Base-by-base conservation (phyloP, 192 early-diverging fungal species). In the Nowakowskiella sp. region DNA sequence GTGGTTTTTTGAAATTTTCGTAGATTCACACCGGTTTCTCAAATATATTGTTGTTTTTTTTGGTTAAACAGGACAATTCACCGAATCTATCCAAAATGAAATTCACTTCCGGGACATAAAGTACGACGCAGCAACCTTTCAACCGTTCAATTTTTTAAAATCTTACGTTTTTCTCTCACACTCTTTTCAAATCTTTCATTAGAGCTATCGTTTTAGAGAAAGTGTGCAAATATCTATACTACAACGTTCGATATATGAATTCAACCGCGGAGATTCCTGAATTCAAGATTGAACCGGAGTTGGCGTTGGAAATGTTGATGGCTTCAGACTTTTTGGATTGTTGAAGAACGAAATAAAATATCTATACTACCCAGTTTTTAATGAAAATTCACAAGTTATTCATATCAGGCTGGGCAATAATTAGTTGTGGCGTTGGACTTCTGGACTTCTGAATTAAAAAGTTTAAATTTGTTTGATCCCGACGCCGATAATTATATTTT, bases 321-420 rank as follows among this genome's bases (percentile, higher is more conserved):
- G 91, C 89, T 16, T 87, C 93, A 0, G 92, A 99, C 64, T 99
- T 93, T 59, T 63, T 99, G 46, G 94, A 97, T 59, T 90, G 89
- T 70, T 87, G 47, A 63, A 13, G 53, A 53, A 10, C 58, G n/a
- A n/a, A n/a, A n/a, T n/a, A n/a, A n/a, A n/a, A n/a, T n/a, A n/a
- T n/a, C n/a, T n/a, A n/a, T n/a, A n/a, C n/a, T n/a, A n/a, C n/a
- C n/a, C n/a, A n/a, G n/a, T n/a, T n/a, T n/a, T n/a, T n/a, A n/a
- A n/a, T n/a, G n/a, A n/a, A n/a, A n/a, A n/a, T n/a, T n/a, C n/a
- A n/a, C n/a, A n/a, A n/a, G n/a, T n/a, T n/a, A n/a, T n/a, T n/a
- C n/a, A n/a, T n/a, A n/a, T n/a, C n/a, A n/a, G n/a, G n/a, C n/a
- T n/a, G n/a, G n/a, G n/a, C n/a, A n/a, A n/a, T n/a, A n/a, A n/a